Conservation (phyloP, 345 rosid genomes). For the Lagerstroemia speciosa region DNA sequence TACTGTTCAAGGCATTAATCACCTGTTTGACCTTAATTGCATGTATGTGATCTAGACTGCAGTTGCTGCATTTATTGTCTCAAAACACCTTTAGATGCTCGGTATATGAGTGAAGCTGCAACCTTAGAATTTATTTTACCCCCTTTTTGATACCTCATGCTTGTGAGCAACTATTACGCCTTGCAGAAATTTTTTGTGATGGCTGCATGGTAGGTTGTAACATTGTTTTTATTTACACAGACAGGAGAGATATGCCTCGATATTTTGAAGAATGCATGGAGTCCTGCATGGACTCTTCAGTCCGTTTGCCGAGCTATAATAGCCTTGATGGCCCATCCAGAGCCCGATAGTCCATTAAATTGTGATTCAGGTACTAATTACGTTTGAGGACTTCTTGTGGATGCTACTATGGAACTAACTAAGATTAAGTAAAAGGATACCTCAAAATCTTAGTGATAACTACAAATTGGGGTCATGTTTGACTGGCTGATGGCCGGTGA, state of each 20-base stretch:
- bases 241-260: slow-evolving; percentile 97
- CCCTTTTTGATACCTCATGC: neutral
- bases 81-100: neutral
- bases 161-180: neutral
- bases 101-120: neutral
- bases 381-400: neutral
- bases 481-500: neutral
- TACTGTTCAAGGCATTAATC: neutral
- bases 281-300: slow-evolving; percentile 99
- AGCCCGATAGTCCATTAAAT: slow-evolving; percentile 90
- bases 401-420: neutral
- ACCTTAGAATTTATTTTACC: neutral
- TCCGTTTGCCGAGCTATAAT: slow-evolving; percentile 97
- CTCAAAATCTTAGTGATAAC: neutral
- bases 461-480: neutral
- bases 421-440: neutral
- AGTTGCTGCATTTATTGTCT: neutral
- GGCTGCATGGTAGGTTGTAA: neutral
- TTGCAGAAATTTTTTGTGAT: neutral
- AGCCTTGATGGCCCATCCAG: slow-evolving; percentile 97
- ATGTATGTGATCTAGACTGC: neutral
- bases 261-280: slow-evolving; percentile 98
- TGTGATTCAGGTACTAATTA: slow-evolving; percentile 79
- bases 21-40: neutral
- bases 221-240: slow-evolving; percentile 24